Conservation (phyloP, 2,329 filamentous ascomycete species). For the Magnaporthales sp. region DNA sequence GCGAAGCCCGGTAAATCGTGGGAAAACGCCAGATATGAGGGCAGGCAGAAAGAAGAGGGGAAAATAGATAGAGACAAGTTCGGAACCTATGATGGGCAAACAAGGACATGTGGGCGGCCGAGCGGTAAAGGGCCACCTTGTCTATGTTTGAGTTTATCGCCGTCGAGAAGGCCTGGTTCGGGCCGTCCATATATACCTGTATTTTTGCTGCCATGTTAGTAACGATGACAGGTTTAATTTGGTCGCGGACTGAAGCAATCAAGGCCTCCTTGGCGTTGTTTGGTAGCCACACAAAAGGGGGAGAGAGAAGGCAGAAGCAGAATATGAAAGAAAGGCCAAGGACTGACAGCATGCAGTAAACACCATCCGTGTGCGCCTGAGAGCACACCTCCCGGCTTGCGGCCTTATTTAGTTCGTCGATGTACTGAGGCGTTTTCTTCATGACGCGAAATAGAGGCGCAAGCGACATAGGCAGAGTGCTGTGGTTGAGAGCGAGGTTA, state of each 20-base stretch:
- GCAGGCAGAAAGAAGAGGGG: neutral
- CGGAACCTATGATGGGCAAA: neutral
- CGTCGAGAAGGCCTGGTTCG: neutral
- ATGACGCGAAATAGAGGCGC: conserved; percentile 62
- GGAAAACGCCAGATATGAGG: neutral
- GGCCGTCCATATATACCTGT: conserved; percentile 2
- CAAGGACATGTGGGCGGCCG: neutral
- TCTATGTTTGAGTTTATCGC: neutral
- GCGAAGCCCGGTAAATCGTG: neutral
- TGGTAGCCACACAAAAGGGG: neutral
- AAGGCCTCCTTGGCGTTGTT: neutral
- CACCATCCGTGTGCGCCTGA: conserved; percentile 35
- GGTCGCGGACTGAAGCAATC: neutral
- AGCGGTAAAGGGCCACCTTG: neutral
- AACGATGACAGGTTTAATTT: neutral
- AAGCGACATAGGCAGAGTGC: conserved; percentile 64
- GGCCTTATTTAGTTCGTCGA: conserved; percentile 50
- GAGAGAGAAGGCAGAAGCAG: neutral
- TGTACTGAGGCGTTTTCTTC: conserved; percentile 50
- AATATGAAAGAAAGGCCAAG: neutral
- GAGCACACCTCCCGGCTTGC: conserved; percentile 63
- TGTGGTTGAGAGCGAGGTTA: conserved; percentile 66
- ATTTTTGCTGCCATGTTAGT: neutral
- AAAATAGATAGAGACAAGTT: neutral
- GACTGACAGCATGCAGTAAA: conserved; percentile 71